Evolutionary conservation across 2,329 filamentous ascomycete genomes (phyloP).

Genomic region (Epichloe gansuensis): DNA sequence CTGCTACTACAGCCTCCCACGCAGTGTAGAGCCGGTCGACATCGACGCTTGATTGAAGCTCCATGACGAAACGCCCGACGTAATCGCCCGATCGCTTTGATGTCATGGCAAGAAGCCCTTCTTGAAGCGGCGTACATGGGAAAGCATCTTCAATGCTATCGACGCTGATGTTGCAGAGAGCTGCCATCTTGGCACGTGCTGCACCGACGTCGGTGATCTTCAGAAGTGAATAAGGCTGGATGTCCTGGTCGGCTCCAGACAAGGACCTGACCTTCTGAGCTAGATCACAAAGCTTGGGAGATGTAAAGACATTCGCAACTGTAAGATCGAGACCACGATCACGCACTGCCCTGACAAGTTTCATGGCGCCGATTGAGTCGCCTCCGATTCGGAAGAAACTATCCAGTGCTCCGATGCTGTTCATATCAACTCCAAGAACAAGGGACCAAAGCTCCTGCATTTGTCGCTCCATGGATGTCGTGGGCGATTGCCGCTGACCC

Average conservation of each 20-base stretch:
- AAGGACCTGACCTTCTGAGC: not conserved
- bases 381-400: constrained; percentile 16
- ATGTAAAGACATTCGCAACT: constrained; percentile 10
- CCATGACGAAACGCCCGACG: not conserved
- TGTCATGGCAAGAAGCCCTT: constrained; percentile 7
- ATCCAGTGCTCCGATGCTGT: constrained; percentile 8
- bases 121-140: constrained; percentile 8
- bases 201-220: not conserved
- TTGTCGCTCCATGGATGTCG: not conserved
- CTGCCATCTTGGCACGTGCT: not conserved
- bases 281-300: not conserved
- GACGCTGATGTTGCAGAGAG: not conserved
- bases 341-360: not conserved
- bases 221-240: constrained; percentile 1
- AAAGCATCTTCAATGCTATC: constrained; percentile 4
- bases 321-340: constrained; percentile 6
- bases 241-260: not conserved
- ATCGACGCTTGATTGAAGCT: too few species aligned
- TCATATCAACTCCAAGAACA: constrained; percentile 3
- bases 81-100: constrained; percentile 4
- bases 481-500: not conserved
- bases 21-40: not conserved
- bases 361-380: constrained; percentile 21
- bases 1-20: not conserved
- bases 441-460: constrained; percentile 9